Conservation (phyloP, 2,329 filamentous ascomycete species). For the Botryotinia convoluta region DNA sequence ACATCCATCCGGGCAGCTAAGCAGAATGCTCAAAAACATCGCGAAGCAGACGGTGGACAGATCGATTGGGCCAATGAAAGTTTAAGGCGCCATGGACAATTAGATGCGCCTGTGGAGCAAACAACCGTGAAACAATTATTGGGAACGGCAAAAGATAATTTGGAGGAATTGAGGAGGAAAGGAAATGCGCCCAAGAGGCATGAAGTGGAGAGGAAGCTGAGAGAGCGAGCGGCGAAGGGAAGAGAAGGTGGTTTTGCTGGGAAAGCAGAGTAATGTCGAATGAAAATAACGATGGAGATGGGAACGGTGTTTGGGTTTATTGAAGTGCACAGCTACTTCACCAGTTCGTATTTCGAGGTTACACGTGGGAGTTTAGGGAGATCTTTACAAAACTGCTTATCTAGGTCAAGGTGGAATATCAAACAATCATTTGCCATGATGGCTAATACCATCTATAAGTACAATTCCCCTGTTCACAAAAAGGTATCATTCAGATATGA, state of each 20-base stretch:
- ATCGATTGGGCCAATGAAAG: constrained; percentile 54
- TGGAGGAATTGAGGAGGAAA: constrained; percentile 23
- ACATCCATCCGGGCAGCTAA: constrained; percentile 66
- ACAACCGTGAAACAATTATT: constrained; percentile 37
- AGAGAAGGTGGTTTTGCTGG: constrained; percentile 15
- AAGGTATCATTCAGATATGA: constrained; percentile 22
- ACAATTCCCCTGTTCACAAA: constrained; percentile 21
- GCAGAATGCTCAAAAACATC: constrained; percentile 58
- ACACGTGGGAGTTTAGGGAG: not conserved
- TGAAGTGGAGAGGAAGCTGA: constrained; percentile 32
- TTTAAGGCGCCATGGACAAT: constrained; percentile 50
- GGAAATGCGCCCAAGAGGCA: constrained; percentile 6
- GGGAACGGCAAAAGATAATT: constrained; percentile 26
- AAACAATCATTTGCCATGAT: constrained; percentile 14
- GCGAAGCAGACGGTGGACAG: constrained; percentile 56
- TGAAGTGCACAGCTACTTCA: not conserved
- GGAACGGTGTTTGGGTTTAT: not conserved
- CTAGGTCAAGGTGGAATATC: not conserved
- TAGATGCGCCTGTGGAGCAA: constrained; percentile 42
- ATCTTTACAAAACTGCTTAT: not conserved
- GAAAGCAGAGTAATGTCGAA: constrained; percentile 9
- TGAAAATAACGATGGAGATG: not conserved
- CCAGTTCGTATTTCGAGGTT: not conserved
- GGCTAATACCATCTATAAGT: constrained; percentile 25
- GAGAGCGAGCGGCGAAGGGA: constrained; percentile 27